A percentile compares a stretch with the other conserved stretches of the same genome.
These are phyloP conservation scores for Globisporangium irregulare DNA, from an alignment of 352 stramenopile genomes.

Conservation along the genomic window DNA sequence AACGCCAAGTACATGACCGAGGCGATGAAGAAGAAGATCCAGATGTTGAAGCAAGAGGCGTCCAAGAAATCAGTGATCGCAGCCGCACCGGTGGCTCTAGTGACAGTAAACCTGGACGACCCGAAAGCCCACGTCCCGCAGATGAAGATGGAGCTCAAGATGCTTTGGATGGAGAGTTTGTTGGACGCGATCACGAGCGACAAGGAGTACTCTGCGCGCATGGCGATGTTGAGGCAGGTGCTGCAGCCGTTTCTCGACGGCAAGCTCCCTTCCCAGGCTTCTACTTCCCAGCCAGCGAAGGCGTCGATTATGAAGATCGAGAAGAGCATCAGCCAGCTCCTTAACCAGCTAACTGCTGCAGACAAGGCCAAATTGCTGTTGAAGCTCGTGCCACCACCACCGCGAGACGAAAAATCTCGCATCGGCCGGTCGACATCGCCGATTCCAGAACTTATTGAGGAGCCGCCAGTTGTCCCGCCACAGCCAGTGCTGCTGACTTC, in stretches of 20 bases:
- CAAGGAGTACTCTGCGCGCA: slow-evolving; percentile 39
- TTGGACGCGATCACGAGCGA: slow-evolving; percentile 38
- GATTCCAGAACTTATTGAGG: slow-evolving; percentile 24
- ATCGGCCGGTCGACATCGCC: slow-evolving; percentile 37
- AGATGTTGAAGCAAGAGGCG: slow-evolving; percentile 17
- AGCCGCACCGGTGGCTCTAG: slow-evolving; percentile 1
- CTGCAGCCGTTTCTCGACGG: slow-evolving; percentile 49
- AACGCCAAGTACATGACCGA: slow-evolving; percentile 44
- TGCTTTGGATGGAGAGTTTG: slow-evolving; percentile 58
- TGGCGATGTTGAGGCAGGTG: slow-evolving; percentile 45
- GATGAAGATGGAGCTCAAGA: slow-evolving; percentile 58
- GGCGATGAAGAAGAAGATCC: slow-evolving; percentile 31
- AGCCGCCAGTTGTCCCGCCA: neutral
- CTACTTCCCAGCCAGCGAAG: neutral
- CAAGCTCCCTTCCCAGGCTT: slow-evolving; percentile 16
- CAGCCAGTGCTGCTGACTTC: slow-evolving; percentile 11
- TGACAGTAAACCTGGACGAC: slow-evolving; percentile 28
- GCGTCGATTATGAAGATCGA: neutral
- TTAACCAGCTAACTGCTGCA: slow-evolving; percentile 25
- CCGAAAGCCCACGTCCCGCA: slow-evolving; percentile 23
- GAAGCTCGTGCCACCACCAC: slow-evolving; percentile 16
- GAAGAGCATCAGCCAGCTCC: slow-evolving; percentile 22
- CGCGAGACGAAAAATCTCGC: slow-evolving; percentile 2
- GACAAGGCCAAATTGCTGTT: slow-evolving; percentile 31
- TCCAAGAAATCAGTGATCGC: slow-evolving; percentile 9